Conservation (phyloP, 2,329 filamentous ascomycete genomes). For the Geosmithia morbida region DNA sequence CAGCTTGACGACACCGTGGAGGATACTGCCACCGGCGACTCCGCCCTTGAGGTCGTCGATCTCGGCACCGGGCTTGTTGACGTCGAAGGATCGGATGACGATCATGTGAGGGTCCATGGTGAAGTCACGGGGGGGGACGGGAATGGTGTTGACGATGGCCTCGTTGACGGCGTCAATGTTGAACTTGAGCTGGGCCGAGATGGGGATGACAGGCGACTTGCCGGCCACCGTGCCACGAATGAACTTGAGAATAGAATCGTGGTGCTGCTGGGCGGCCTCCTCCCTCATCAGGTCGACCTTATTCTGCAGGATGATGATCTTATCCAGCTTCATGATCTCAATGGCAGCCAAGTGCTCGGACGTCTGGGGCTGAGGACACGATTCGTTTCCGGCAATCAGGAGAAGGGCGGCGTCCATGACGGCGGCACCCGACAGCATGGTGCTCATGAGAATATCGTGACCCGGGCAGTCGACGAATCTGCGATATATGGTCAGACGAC, state of each 20-base stretch:
- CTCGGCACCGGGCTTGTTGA: slow-evolving; percentile 98
- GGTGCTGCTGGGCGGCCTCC: slow-evolving; percentile 84
- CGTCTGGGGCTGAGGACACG: slow-evolving; percentile 94
- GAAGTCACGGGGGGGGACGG: slow-evolving; percentile 84
- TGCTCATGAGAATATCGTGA: slow-evolving; percentile 99
- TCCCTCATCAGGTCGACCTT: slow-evolving; percentile 98
- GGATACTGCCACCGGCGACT: slow-evolving; percentile 92
- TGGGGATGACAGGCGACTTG: slow-evolving; percentile 89
- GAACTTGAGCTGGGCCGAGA: slow-evolving; percentile 96
- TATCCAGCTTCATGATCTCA: slow-evolving; percentile 99
- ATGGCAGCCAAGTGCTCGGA: slow-evolving; percentile 98
- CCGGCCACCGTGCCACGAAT: slow-evolving; percentile 95
- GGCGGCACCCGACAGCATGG: slow-evolving; percentile 97
- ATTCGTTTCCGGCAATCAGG: slow-evolving; percentile 95
- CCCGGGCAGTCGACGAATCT: slow-evolving; percentile 97
- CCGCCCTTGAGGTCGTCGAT: slow-evolving; percentile 97
- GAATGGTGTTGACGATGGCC: slow-evolving; percentile 88
- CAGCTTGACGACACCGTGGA: slow-evolving; percentile 92
- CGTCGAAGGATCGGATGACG: slow-evolving; percentile 96
- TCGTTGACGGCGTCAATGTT: slow-evolving; percentile 99
- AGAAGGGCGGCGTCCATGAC: slow-evolving; percentile 98
- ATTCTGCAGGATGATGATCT: slow-evolving; percentile 99
- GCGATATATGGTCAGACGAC: slow-evolving; percentile 1
- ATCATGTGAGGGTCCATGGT: slow-evolving; percentile 93
- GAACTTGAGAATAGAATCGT: slow-evolving; percentile 96